phyloP scores from a whole-genome alignment of 2,329 filamentous ascomycete genomes.

The Botryosphaeria agaves region DNA sequence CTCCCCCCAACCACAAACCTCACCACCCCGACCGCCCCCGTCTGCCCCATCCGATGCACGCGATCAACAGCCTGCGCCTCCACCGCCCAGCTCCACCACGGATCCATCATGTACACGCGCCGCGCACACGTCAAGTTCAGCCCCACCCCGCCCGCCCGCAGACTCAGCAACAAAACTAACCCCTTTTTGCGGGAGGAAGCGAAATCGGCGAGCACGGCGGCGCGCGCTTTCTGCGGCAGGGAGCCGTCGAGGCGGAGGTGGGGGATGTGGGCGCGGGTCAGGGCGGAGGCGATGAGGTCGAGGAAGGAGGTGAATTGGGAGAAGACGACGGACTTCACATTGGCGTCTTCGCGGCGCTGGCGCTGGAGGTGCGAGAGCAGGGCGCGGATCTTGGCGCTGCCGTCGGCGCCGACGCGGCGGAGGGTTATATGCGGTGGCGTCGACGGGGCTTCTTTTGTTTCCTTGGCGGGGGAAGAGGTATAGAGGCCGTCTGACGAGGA shows the following conservation, averaged over 20 bases:
- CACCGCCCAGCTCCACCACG: constrained; percentile 97
- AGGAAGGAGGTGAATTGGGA: constrained; percentile 96
- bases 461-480: constrained; percentile 13
- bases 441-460: constrained; percentile 14
- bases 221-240: constrained; percentile 72
- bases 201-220: constrained; percentile 63
- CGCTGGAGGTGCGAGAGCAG: constrained; percentile 59
- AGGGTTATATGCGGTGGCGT: constrained; percentile 37
- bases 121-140: constrained; percentile 82
- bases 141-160: constrained; percentile 84
- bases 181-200: constrained; percentile 34
- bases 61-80: constrained; percentile 96
- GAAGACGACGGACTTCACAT: constrained; percentile 81
- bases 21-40: constrained; percentile 66
- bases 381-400: constrained; percentile 76
- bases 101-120: constrained; percentile 97
- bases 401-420: constrained; percentile 44
- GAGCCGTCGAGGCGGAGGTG: constrained; percentile 83
- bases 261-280: constrained; percentile 52
- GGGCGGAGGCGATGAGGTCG: constrained; percentile 70
- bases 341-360: constrained; percentile 46
- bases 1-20: constrained; percentile 80
- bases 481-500: constrained; percentile 22
- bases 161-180: constrained; percentile 61
- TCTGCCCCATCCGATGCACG: constrained; percentile 92